A percentile compares a stretch with the other conserved stretches of the same genome.
Evolutionary conservation across 495 filamentous ascomycete genomes (phyloP).

Genomic region (Annulohypoxylon moriforme): DNA sequence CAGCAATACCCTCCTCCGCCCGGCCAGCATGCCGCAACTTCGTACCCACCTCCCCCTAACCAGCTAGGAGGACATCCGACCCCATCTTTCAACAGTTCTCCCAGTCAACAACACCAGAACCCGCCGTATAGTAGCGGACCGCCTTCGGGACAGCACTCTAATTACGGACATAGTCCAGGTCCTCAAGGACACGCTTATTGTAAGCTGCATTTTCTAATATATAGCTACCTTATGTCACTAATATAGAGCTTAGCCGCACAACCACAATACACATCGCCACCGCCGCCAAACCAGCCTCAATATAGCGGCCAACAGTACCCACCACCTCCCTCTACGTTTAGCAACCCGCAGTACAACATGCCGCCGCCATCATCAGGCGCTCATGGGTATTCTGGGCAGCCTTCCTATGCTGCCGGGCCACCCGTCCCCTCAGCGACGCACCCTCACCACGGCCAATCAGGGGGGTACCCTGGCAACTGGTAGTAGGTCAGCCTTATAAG

Average conservation of each 20-base stretch:
- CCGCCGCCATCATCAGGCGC: constrained; percentile 42
- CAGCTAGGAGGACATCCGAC: constrained; percentile 43
- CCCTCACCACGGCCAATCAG: constrained; percentile 49
- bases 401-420: constrained; percentile 47
- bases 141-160: constrained; percentile 39
- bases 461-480: constrained; percentile 48
- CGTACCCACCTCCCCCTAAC: constrained; percentile 39
- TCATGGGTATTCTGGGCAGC: constrained; percentile 48
- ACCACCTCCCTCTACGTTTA: constrained; percentile 48
- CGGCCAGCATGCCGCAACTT: constrained; percentile 43
- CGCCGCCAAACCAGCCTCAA: constrained; percentile 38
- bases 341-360: constrained; percentile 43
- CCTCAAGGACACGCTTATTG: constrained; percentile 44
- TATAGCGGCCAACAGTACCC: constrained; percentile 47
- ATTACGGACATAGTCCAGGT: constrained; percentile 44
- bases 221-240: constrained; percentile 8
- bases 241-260: constrained; percentile 46
- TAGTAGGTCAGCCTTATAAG: constrained; percentile 15
- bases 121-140: constrained; percentile 36
- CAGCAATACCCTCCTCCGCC: constrained; percentile 44
- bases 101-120: constrained; percentile 45
- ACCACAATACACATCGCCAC: constrained; percentile 44
- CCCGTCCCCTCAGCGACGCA: constrained; percentile 49
- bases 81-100: constrained; percentile 39
- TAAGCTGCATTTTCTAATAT: constrained; percentile 21